Evolutionary conservation across 2,329 filamentous ascomycete species (phyloP).

Genomic region (Chaetoscypha palmicola): DNA sequence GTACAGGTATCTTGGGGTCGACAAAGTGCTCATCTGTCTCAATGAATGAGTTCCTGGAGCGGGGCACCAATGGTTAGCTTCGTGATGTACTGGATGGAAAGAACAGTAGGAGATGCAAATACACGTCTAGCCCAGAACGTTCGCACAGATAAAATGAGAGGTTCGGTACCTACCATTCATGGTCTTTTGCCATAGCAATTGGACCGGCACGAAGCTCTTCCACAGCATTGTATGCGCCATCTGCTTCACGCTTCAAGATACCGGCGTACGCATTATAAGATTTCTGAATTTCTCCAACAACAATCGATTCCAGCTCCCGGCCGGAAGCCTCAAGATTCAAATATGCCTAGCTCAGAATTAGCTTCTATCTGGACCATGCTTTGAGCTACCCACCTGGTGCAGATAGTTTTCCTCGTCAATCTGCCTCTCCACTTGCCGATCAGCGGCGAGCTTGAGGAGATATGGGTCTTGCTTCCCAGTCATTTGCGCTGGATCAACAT

Average conservation of each 20-base stretch:
- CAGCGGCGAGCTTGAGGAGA: conserved; percentile 75
- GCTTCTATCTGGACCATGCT: not conserved
- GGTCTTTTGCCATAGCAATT: conserved; percentile 87
- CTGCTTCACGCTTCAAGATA: conserved; percentile 85
- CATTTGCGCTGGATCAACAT: conserved; percentile 66
- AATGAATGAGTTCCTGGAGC: conserved; percentile 59
- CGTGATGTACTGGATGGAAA: too few relatives aligned
- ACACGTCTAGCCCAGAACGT: too few relatives aligned
- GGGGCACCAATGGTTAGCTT: not conserved
- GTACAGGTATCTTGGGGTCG: conserved; percentile 72
- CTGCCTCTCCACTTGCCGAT: conserved; percentile 85
- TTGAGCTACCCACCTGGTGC: conserved; percentile 59
- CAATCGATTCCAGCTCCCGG: conserved; percentile 89
- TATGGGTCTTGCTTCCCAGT: conserved; percentile 90
- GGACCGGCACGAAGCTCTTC: conserved; percentile 79
- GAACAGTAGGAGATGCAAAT: too few relatives aligned
- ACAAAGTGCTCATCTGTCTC: conserved; percentile 78
- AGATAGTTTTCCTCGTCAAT: conserved; percentile 97
- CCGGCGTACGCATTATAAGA: conserved; percentile 91
- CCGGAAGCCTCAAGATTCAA: conserved; percentile 91
- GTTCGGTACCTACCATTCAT: conserved; percentile 65
- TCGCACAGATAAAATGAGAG: too few relatives aligned
- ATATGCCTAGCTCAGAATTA: conserved; percentile 58
- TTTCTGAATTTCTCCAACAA: conserved; percentile 96
- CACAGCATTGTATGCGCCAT: conserved; percentile 68